These are phyloP conservation scores for Dactylorhiza incarnata DNA, from an alignment of 106 monocot species.

Conservation along the genomic window DNA sequence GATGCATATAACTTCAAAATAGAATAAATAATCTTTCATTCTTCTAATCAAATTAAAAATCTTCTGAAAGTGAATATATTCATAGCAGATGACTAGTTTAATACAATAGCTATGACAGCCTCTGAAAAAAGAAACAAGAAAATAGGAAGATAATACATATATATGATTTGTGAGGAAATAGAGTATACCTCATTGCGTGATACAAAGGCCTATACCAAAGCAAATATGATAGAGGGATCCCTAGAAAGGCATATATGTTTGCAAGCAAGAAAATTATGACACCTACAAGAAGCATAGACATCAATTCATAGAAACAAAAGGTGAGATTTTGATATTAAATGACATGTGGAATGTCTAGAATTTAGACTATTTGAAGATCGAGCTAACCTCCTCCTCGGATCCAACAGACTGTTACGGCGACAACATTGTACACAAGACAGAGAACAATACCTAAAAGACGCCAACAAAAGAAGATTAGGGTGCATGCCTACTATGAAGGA, in stretches of 20 bases:
- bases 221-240: constrained; percentile 78
- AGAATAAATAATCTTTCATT: neutral
- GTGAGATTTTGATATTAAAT: neutral
- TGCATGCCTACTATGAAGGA: neutral
- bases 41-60: neutral
- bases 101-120: neutral
- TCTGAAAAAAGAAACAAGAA: neutral
- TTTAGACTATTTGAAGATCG: neutral
- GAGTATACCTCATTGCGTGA: constrained; percentile 73
- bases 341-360: neutral
- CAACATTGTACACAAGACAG: constrained; percentile 28
- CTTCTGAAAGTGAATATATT: neutral
- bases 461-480: neutral
- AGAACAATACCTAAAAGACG: constrained; percentile 20
- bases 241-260: constrained; percentile 77
- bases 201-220: constrained; percentile 95
- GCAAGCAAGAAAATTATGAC: constrained; percentile 93
- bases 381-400: constrained; percentile 44
- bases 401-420: constrained; percentile 31
- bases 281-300: constrained; percentile 26
- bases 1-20: neutral
- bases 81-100: neutral
- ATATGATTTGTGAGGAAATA: neutral
- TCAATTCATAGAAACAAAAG: neutral
- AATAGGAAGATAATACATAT: neutral